Base-by-base conservation (phyloP, 2,329 filamentous ascomycete genomes). In the Cordyceps fumosorosea region DNA sequence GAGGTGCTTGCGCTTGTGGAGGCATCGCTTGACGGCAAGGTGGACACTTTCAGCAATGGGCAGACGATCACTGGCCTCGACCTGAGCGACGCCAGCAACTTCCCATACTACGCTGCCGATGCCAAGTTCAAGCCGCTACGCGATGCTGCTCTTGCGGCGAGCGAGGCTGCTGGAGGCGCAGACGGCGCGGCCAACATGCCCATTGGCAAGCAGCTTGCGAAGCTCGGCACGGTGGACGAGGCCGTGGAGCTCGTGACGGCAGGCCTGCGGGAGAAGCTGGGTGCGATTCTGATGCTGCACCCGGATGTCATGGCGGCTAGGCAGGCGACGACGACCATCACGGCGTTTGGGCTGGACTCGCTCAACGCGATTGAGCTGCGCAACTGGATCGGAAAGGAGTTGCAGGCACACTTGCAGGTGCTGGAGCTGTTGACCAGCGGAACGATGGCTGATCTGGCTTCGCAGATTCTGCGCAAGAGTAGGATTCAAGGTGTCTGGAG, bases 31-130 rank as follows among this genome's bases (percentile, higher is more conserved):
- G 75, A 70, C 6, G 81, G 80, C 1, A 73, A 75, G 32, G 66
- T 82, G 4, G 69, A 69, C 0, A 65, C 67, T 0, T 70, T 74
- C 0, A 83, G 80, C 69, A 76, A 78, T 62, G 75, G 72, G 48
- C 82, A 85, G 67, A 78, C 76, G 44, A 81, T 85, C 64, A 84
- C 82, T 0, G 83, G 83, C 2, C 77, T 85, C 69, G 75, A 77
- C 60, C 78, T 84, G 64, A 65, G 66, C 8, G 79, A 76, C 24
- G 74, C 76, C 6, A 71, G 72, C 3, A 72, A 76, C 66, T 71
- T 77, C 56, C 81, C 81, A 0, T 85, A 83, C 72, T 85, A 82
- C 78, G 78, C 77, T 3, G 69, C 75, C 2, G 83, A 86, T 55
- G 80, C 78, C 59, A 84, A 82, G 68, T 84, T 84, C 71, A 77